Conservation (phyloP, 768 basidiomycete species). For the Agaricus bisporus region DNA sequence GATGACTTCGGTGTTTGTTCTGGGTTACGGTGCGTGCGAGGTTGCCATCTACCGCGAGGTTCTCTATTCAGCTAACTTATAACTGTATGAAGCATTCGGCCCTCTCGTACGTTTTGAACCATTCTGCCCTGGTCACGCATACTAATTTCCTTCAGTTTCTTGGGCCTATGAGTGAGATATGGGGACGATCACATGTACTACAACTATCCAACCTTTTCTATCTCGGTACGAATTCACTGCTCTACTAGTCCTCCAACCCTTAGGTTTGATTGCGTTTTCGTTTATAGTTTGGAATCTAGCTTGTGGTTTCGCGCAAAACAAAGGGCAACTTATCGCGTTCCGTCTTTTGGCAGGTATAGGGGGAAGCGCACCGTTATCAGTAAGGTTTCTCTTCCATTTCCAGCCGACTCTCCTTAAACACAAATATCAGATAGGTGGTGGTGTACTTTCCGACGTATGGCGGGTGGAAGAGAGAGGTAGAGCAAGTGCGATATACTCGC, state of each 20-base stretch:
- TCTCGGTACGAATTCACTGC: conserved; percentile 33
- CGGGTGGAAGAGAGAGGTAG: conserved; percentile 53
- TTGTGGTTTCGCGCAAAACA: conserved; percentile 58
- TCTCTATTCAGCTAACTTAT: background rate
- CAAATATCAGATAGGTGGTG: conserved; percentile 47
- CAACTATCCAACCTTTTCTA: conserved; percentile 64
- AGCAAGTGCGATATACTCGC: conserved; percentile 57
- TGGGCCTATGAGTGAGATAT: conserved; percentile 69
- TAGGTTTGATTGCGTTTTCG: background rate
- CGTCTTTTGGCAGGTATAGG: conserved; percentile 67
- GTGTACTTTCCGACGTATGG: conserved; percentile 61
- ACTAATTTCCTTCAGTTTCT: conserved; percentile 24
- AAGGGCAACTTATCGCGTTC: conserved; percentile 56
- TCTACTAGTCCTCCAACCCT: background rate
- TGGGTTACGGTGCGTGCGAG: conserved; percentile 47
- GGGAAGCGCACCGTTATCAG: conserved; percentile 62
- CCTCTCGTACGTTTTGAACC: conserved; percentile 30
- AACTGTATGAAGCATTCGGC: conserved; percentile 36
- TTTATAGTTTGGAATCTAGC: conserved; percentile 53
- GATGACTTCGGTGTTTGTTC: conserved; percentile 46
- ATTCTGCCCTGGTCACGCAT: background rate
- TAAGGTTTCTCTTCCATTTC: conserved; percentile 37
- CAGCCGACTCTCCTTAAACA: conserved; percentile 20
- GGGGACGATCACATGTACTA: conserved; percentile 55
- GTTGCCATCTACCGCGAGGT: background rate